Conservation (phyloP, 225 moss, liverwort and hornwort genomes). For the Straminergon stramineum region DNA sequence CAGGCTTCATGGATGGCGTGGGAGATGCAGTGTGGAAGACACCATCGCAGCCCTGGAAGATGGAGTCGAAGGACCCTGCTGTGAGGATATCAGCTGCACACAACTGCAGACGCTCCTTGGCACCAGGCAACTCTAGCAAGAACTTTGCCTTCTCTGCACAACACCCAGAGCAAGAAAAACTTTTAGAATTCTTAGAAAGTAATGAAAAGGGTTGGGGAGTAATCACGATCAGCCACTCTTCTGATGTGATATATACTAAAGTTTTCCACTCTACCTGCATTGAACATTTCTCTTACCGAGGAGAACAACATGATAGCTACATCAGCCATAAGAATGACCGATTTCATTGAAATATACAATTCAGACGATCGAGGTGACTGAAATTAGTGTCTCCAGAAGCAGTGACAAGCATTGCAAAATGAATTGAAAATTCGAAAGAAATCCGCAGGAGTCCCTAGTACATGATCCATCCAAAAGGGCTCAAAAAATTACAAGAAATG, state of each 20-base stretch:
- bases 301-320: not conserved
- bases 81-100: not conserved
- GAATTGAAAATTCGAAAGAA: not conserved
- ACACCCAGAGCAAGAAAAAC: not conserved
- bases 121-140: slow-evolving; percentile 44
- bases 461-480: not conserved
- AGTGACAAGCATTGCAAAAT: not conserved
- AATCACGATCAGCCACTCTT: not conserved
- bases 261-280: not conserved
- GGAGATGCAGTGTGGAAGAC: slow-evolving; percentile 61
- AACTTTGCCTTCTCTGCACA: slow-evolving; percentile 30
- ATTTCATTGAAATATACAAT: not conserved
- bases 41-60: slow-evolving; percentile 48
- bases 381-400: not conserved
- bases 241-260: not conserved
- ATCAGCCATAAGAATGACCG: not conserved
- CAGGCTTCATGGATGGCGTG: not conserved
- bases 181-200: not conserved
- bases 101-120: slow-evolving; percentile 48
- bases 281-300: no score
- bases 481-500: not conserved
- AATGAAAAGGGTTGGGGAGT: not conserved
- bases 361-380: not conserved
- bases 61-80: slow-evolving; percentile 42
- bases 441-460: no score